phyloP scores from a whole-genome alignment of 805 yeast genomes.

The Suhomyces emberorum region DNA sequence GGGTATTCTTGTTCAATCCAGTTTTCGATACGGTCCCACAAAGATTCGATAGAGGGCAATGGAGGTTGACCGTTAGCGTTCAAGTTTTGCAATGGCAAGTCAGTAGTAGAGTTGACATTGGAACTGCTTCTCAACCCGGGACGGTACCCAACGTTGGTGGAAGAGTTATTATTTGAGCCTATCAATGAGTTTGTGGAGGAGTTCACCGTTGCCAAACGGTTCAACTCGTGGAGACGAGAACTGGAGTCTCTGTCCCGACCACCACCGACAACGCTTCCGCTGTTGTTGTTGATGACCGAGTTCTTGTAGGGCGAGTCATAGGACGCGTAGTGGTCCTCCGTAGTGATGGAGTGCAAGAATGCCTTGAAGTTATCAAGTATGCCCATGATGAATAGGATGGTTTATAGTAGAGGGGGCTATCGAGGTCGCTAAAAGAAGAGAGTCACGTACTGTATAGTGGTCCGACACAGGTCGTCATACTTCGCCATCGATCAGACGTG shows the following conservation, averaged over 20 bases:
- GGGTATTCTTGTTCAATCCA: conserved; percentile 47
- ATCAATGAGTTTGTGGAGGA: conserved; percentile 29
- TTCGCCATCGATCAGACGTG: background rate
- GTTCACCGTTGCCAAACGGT: conserved; percentile 20
- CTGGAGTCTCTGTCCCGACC: conserved; percentile 20
- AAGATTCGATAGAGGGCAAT: conserved; percentile 39
- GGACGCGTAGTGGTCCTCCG: conserved; percentile 58
- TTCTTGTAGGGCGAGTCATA: conserved; percentile 39
- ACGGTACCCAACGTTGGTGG: conserved; percentile 31
- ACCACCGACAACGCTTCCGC: conserved; percentile 11
- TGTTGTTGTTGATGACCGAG: conserved; percentile 13
- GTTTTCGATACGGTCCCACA: conserved; percentile 41
- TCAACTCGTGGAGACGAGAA: conserved; percentile 37
- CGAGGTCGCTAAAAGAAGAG: too few species aligned
- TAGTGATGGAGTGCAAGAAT: conserved; percentile 47
- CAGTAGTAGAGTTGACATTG: conserved; percentile 36
- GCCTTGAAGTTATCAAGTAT: conserved; percentile 30
- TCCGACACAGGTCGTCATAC: background rate
- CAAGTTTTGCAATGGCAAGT: conserved; percentile 44
- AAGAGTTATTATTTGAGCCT: conserved; percentile 14
- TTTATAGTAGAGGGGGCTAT: too few species aligned
- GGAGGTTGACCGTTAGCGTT: conserved; percentile 49
- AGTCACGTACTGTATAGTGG: background rate
- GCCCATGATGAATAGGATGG: conserved; percentile 18
- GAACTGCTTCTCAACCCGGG: conserved; percentile 44